Evolutionary conservation across 2,329 filamentous ascomycete genomes (phyloP).

Genomic region (Alternaria sp.): DNA sequence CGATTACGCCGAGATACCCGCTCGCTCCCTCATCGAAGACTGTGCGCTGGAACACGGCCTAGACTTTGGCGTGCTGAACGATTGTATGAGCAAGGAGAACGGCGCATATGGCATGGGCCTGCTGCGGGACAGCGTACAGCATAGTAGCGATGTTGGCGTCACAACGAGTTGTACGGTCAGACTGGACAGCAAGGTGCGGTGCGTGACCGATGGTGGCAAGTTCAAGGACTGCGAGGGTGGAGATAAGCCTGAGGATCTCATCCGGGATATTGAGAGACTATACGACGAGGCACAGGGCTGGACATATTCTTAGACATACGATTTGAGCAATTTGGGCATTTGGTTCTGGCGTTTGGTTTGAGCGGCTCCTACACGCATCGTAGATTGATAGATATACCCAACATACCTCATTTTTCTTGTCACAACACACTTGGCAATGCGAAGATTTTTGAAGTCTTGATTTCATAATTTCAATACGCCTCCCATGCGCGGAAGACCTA

Average conservation of each 20-base stretch:
- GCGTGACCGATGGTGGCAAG: conserved; percentile 76
- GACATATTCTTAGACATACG: conserved; percentile 23
- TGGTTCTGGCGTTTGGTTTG: not conserved
- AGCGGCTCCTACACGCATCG: not conserved
- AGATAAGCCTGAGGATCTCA: conserved; percentile 71
- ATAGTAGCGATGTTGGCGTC: conserved; percentile 59
- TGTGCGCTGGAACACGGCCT: conserved; percentile 92
- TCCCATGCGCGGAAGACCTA: conserved; percentile 24
- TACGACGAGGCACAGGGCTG: conserved; percentile 52
- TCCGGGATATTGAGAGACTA: conserved; percentile 77
- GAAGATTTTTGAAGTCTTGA: not conserved
- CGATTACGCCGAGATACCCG: conserved; percentile 78
- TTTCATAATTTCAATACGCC: conserved; percentile 17
- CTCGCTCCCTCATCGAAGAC: conserved; percentile 77
- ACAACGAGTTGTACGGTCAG: conserved; percentile 60
- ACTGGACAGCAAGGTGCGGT: conserved; percentile 79
- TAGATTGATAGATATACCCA: conserved; percentile 11
- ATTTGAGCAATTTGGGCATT: not conserved
- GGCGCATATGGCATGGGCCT: conserved; percentile 73
- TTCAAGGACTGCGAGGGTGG: conserved; percentile 82
- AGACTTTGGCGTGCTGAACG: conserved; percentile 79
- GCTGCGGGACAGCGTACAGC: conserved; percentile 71
- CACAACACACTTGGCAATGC: not conserved
- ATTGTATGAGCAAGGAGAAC: conserved; percentile 79
- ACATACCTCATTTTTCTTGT: not conserved